A percentile compares a stretch with the other conserved stretches of the same genome.
phyloP scores from a whole-genome alignment of 768 basidiomycete species.

The Leucocoprinus sp. region DNA sequence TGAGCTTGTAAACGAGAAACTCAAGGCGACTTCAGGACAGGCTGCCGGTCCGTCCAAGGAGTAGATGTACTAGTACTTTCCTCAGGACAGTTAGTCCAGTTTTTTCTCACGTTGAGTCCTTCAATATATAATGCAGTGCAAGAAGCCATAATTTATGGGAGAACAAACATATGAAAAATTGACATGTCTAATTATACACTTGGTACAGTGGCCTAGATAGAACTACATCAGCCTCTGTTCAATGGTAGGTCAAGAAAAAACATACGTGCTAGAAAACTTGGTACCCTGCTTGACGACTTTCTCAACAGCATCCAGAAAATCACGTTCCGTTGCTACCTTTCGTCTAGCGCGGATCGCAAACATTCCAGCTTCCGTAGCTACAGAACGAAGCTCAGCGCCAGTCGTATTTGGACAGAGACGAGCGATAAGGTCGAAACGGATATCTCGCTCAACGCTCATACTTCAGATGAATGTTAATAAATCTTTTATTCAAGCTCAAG shows the following conservation, averaged over 20 bases:
- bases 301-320: conserved; percentile 97
- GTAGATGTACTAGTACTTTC: neutral
- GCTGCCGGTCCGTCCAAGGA: conserved; percentile 5
- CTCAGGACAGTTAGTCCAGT: too few relatives aligned
- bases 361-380: conserved; percentile 99
- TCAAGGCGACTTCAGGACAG: conserved; percentile 35
- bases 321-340: conserved; percentile 95
- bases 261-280: conserved; percentile 96
- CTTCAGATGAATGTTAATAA: conserved; percentile 31
- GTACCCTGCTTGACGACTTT: conserved; percentile 97
- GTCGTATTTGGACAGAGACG: conserved; percentile 97
- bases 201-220: conserved; percentile 72
- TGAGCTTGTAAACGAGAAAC: conserved; percentile 69
- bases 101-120: neutral
- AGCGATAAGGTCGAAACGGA: conserved; percentile 96
- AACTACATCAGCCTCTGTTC: conserved; percentile 12
- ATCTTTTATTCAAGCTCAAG: neutral
- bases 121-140: neutral
- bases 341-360: conserved; percentile 95
- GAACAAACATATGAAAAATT: neutral
- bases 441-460: conserved; percentile 96
- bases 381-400: conserved; percentile 94
- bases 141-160: neutral
- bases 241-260: conserved; percentile 16
- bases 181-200: conserved; percentile 72